A percentile compares a stretch with the other conserved stretches of the same genome.
These are phyloP conservation scores for Pythium plurisporium DNA, from an alignment of 352 stramenopile genomes.

Conservation along the genomic window DNA sequence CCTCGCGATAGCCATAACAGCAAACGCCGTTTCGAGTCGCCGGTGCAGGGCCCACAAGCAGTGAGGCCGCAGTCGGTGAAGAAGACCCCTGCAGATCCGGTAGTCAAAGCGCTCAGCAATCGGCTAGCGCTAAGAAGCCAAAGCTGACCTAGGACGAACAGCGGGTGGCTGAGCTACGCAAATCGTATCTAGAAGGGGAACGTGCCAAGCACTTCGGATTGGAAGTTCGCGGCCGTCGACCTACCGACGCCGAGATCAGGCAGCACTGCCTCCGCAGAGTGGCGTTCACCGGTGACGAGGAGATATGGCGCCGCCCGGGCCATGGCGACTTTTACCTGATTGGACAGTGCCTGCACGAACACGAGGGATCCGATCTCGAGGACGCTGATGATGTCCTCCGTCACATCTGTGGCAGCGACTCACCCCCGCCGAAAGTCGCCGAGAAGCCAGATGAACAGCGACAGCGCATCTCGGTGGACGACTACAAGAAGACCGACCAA, in stretches of 20 bases:
- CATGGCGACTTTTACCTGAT: background rate
- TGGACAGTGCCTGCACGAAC: background rate
- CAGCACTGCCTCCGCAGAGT: background rate
- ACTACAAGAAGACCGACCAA: background rate
- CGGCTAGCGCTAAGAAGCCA: background rate
- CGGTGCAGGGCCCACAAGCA: background rate
- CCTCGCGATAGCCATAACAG: background rate
- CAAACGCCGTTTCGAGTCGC: background rate
- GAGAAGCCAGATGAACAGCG: background rate
- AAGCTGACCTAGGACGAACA: conserved; percentile 1
- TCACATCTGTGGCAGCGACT: background rate
- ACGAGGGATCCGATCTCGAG: conserved; percentile 1
- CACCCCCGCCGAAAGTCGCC: background rate
- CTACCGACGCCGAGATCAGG: background rate
- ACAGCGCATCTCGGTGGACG: background rate
- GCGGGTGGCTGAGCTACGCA: background rate
- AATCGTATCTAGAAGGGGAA: background rate
- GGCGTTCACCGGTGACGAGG: background rate
- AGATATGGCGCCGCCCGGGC: background rate
- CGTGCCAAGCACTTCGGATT: background rate
- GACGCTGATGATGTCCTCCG: background rate
- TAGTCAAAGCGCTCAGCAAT: background rate
- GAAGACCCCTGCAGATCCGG: background rate
- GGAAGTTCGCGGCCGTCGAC: background rate
- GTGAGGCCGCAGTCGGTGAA: background rate